Evolutionary conservation across 306 rosid species (phyloP).

Genomic region (Quercus engelmannii): DNA sequence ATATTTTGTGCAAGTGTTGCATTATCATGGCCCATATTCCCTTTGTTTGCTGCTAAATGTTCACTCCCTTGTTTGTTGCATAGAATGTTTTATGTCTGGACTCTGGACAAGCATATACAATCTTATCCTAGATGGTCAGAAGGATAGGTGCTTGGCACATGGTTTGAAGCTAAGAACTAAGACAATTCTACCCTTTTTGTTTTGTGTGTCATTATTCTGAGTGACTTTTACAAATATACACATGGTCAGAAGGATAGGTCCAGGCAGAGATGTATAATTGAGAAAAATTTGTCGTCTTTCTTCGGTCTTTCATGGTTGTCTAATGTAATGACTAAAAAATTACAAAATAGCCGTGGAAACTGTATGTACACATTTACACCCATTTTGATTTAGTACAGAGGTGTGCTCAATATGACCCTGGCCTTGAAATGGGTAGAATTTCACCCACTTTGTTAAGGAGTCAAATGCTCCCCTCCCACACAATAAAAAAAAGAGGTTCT

Average conservation of each 20-base stretch:
- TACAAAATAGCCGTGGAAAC: too few relatives aligned
- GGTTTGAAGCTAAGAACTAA: background rate
- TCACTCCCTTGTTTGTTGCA: slow-evolving; percentile 3
- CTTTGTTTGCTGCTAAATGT: slow-evolving; percentile 7
- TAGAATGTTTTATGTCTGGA: slow-evolving; percentile 8
- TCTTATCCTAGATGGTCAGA: background rate
- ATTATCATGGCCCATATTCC: background rate
- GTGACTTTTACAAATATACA: background rate
- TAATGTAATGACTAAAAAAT: background rate
- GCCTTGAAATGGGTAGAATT: background rate
- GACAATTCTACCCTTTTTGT: background rate
- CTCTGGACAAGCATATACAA: background rate
- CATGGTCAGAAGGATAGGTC: background rate
- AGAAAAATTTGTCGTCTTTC: background rate
- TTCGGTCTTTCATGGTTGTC: background rate
- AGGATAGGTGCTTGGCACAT: background rate
- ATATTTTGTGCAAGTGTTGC: slow-evolving; percentile 4
- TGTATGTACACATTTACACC: background rate
- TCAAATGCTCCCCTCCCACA: background rate
- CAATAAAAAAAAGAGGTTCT: background rate
- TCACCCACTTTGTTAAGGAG: background rate
- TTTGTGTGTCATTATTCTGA: background rate
- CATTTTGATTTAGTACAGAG: background rate
- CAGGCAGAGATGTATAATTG: background rate
- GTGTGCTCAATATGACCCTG: background rate